Evolutionary conservation across 345 rosid genomes (phyloP).

Genomic region (Pistacia vera): DNA sequence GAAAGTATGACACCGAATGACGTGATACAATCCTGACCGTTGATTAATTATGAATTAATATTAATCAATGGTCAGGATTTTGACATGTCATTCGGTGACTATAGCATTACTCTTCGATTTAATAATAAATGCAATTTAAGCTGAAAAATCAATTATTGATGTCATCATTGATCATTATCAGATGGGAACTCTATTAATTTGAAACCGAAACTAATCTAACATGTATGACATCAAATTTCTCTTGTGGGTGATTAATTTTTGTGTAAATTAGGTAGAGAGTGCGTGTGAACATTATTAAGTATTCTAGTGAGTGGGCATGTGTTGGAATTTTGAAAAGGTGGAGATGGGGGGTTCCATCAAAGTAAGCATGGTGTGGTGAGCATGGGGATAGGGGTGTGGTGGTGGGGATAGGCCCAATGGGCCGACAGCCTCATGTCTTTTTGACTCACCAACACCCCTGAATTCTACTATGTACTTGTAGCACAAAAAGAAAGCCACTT

Average conservation of each 20-base stretch:
- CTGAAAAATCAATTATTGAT: no score
- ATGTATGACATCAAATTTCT: no score
- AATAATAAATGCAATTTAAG: no score
- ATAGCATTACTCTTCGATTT: no score
- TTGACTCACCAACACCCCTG: not conserved
- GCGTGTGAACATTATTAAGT: not conserved
- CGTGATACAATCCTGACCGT: no score
- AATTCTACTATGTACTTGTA: not conserved
- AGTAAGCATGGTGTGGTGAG: not conserved
- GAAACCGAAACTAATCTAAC: not conserved
- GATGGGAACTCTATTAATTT: not conserved
- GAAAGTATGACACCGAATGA: no score
- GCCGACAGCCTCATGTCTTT: slow-evolving; percentile 6
- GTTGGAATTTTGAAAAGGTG: not conserved
- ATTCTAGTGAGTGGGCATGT: not conserved
- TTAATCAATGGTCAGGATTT: no score
- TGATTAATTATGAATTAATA: no score
- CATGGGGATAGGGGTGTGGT: not conserved
- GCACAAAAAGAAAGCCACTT: slow-evolving; percentile 8
- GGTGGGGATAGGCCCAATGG: slow-evolving; percentile 27
- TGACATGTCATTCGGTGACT: no score
- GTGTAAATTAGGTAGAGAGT: no score
- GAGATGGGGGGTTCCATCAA: slow-evolving; percentile 7
- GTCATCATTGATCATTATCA: no score
- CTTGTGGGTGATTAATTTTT: no score